phyloP scores from a whole-genome alignment of 2,329 filamentous ascomycete species.

The Aureobasidium sp. region DNA sequence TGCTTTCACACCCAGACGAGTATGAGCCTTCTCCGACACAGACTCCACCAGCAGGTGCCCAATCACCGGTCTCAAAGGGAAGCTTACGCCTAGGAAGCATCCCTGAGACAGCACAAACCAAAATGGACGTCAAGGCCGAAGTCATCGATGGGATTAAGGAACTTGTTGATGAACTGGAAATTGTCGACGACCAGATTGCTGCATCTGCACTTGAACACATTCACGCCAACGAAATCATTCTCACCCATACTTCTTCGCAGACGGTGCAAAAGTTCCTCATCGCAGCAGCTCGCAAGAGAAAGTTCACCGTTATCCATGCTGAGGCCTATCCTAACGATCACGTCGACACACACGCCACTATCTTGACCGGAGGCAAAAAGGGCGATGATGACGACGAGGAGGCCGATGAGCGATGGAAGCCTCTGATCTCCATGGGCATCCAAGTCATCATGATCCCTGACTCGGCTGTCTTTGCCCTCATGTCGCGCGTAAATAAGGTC shows the following conservation, averaged over 20 bases:
- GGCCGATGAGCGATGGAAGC: constrained; percentile 57
- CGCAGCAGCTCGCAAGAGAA: constrained; percentile 78
- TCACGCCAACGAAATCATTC: constrained; percentile 83
- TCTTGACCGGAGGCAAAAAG: constrained; percentile 46
- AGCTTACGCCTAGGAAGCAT: not conserved
- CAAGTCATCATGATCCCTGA: constrained; percentile 78
- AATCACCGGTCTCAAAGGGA: constrained; percentile 20
- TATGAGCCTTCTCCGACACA: constrained; percentile 31
- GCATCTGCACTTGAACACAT: constrained; percentile 84
- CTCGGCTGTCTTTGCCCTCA: constrained; percentile 81
- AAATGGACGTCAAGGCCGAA: constrained; percentile 72
- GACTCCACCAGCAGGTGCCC: constrained; percentile 41
- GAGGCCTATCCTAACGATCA: constrained; percentile 65
- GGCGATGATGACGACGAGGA: constrained; percentile 41
- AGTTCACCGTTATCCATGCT: constrained; percentile 82
- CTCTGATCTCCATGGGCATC: constrained; percentile 68
- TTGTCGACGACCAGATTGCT: constrained; percentile 89
- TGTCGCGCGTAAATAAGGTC: constrained; percentile 93
- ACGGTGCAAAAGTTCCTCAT: constrained; percentile 87
- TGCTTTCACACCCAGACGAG: constrained; percentile 60
- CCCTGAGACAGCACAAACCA: constrained; percentile 24
- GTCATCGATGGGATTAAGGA: constrained; percentile 91
- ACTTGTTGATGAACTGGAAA: constrained; percentile 88
- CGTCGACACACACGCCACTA: constrained; percentile 51
- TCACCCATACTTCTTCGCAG: constrained; percentile 77